Evolutionary conservation across 1,284 basidiomycete genomes (phyloP).

Genomic region (Rhodotorula sp.): DNA sequence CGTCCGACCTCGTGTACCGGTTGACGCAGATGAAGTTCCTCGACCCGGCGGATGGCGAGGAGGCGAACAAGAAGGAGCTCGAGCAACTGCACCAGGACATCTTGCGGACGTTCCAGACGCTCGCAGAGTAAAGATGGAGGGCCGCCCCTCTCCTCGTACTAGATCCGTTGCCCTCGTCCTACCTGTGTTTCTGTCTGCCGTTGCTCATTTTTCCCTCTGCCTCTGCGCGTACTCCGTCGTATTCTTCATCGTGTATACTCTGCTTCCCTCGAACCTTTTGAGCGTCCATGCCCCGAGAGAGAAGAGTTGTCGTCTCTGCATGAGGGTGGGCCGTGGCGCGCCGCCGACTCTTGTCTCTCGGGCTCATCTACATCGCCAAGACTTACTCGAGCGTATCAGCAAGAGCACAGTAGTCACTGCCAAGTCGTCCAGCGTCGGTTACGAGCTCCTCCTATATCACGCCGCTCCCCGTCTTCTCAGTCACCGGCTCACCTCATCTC

Average conservation of each 20-base stretch:
- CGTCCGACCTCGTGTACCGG: constrained; percentile 87
- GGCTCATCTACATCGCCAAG: too few relatives aligned
- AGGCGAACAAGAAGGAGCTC: constrained; percentile 52
- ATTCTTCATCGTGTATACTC: neutral
- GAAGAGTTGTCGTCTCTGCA: too few relatives aligned
- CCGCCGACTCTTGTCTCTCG: too few relatives aligned
- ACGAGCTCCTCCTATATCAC: neutral
- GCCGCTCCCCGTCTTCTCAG: neutral
- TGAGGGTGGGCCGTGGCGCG: too few relatives aligned
- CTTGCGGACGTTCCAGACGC: constrained; percentile 28
- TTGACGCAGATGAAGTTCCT: constrained; percentile 43
- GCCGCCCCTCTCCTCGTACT: neutral
- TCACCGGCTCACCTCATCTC: neutral
- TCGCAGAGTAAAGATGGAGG: constrained; percentile 6
- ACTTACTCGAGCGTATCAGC: too few relatives aligned
- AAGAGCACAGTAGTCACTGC: too few relatives aligned
- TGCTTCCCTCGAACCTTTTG: neutral
- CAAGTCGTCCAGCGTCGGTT: too few relatives aligned
- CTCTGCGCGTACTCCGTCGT: neutral
- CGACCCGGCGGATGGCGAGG: constrained; percentile 36
- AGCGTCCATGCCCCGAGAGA: too few relatives aligned
- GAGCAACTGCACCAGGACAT: constrained; percentile 65
- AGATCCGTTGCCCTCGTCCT: neutral
- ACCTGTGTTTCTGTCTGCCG: neutral
- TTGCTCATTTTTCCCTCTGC: neutral